Evolutionary conservation across 192 early-diverging fungal genomes (phyloP), one percentile per base, ranked within the genome.

Genomic region (Podochytrium sp.): DNA sequence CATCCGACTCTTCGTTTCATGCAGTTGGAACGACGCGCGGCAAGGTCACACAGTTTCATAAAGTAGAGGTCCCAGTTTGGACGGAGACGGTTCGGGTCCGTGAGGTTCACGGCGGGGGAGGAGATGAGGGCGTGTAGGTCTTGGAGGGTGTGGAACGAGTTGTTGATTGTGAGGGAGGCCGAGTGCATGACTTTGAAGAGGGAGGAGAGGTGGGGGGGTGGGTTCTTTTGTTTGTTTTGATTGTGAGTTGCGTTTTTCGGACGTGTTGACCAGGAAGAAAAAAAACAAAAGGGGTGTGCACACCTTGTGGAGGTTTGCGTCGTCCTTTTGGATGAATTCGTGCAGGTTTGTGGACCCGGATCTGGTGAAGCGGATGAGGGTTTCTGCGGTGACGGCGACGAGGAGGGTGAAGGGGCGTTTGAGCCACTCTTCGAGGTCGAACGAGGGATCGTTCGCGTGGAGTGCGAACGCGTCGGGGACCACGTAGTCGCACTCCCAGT

Each of bases 1-100:
- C 93, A 95, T 0, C 98, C 98, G 12, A 99, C 98, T 35, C 94
- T 87, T 27, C 97, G 88, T 65, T 99, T 99, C 98, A 99, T 99
- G 83, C 95, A 99, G 71, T 99, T 99, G 20, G 91, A 91, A 38
- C 97, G 80, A 34, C 85, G 81, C 5, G 97, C 92, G 12, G 96
- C 97, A 38, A 98, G 84, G 73, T 96, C 91, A 2, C 95, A 94
- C 23, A 99, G 78, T 30, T 90, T 84, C 93, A 99, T 97, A 80
- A 98, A 99, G 76, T 99, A 99, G 0, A 92, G 92, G 85, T 99
- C 98, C 96, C 96, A 90, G 59, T 41, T 50, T 14, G 98, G 98
- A 29, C 98, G 84, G 33, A 95, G 80, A 14, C 94, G 82, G 65
- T 95, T 91, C 12, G 76, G 73, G 66, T 96, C 87, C 33, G 82